phyloP scores from a whole-genome alignment of 2,329 filamentous ascomycete species.

The Alternaria viburni region DNA sequence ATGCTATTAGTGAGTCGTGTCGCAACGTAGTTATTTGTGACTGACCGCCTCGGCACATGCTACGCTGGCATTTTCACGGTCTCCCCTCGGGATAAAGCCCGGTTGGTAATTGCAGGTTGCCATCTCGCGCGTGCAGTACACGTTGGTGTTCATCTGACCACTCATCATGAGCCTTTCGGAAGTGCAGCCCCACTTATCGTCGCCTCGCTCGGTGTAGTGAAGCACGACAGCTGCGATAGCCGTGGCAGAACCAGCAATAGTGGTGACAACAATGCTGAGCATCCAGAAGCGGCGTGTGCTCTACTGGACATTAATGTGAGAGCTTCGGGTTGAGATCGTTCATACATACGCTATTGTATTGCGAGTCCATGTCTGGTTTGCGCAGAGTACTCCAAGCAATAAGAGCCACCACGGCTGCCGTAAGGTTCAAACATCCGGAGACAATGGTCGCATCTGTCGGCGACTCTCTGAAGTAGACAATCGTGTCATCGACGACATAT shows the following conservation, averaged over 20 bases:
- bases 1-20: background rate
- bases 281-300: slow-evolving; percentile 39
- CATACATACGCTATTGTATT: slow-evolving; percentile 28
- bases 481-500: slow-evolving; percentile 30
- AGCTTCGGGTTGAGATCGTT: background rate
- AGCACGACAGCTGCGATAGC: slow-evolving; percentile 32
- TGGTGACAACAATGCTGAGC: slow-evolving; percentile 26
- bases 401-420: slow-evolving; percentile 29
- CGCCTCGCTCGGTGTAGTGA: slow-evolving; percentile 34
- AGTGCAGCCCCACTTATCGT: slow-evolving; percentile 33
- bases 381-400: slow-evolving; percentile 34
- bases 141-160: slow-evolving; percentile 33
- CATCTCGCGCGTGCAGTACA: slow-evolving; percentile 37
- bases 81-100: slow-evolving; percentile 14
- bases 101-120: slow-evolving; percentile 34
- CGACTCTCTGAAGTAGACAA: slow-evolving; percentile 32
- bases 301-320: slow-evolving; percentile 13
- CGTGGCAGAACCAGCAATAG: slow-evolving; percentile 18
- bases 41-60: slow-evolving; percentile 39
- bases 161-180: slow-evolving; percentile 25
- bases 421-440: slow-evolving; percentile 33
- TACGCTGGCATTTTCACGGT: slow-evolving; percentile 17
- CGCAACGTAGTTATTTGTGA: background rate
- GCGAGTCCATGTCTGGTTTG: slow-evolving; percentile 31
- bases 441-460: slow-evolving; percentile 37